phyloP scores from a whole-genome alignment of 305 asterid genomes.

The Fraxinus velutina region DNA sequence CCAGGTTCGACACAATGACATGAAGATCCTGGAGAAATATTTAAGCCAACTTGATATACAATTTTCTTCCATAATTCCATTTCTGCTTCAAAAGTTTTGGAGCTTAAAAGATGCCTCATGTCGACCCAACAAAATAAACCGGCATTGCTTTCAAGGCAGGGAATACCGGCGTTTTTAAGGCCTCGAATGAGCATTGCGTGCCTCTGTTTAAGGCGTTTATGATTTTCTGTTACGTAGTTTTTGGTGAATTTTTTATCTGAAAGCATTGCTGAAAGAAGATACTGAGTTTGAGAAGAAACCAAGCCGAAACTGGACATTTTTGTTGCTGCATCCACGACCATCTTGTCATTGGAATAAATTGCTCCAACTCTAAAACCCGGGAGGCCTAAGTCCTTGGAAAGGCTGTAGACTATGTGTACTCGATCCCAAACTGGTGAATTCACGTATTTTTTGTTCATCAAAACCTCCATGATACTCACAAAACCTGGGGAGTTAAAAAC shows the following conservation, averaged over 20 bases:
- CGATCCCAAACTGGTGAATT: conserved; percentile 18
- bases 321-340: conserved; percentile 16
- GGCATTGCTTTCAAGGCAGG: conserved; percentile 18
- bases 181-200: conserved; percentile 15
- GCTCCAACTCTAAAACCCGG: conserved; percentile 30
- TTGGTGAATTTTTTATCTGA: conserved; percentile 16
- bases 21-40: conserved; percentile 18
- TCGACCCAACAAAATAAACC: conserved; percentile 23
- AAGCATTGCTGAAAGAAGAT: conserved; percentile 15
- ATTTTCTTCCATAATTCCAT: conserved; percentile 20
- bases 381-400: conserved; percentile 28
- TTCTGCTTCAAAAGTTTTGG: conserved; percentile 18
- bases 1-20: conserved; percentile 22
- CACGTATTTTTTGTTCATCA: conserved; percentile 12
- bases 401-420: conserved; percentile 32
- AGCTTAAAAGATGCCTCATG: conserved; percentile 15
- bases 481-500: conserved; percentile 23
- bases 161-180: conserved; percentile 11
- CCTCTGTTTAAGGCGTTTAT: neutral
- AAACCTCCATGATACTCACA: conserved; percentile 25
- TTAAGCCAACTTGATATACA: conserved; percentile 13
- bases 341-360: conserved; percentile 20
- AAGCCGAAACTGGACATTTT: conserved; percentile 22
- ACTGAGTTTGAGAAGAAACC: conserved; percentile 19
- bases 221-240: conserved; percentile 6